Base-by-base conservation (phyloP, 768 basidiomycete species). In the Gelatoporia subvermispora region DNA sequence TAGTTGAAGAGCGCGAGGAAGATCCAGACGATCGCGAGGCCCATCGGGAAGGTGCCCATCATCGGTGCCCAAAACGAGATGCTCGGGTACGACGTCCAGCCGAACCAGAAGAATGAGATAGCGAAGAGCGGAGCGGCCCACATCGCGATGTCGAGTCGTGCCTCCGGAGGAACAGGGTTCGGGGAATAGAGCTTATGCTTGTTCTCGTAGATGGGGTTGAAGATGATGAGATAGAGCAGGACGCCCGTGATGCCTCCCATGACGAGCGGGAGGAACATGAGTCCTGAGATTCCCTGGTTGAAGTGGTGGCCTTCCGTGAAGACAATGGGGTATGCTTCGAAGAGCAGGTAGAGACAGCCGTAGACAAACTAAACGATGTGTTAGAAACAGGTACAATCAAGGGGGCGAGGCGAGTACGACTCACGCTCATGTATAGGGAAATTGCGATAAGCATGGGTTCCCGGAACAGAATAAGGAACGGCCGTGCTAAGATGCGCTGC, bases 31-130 rank as follows among this genome's bases (percentile, higher is more conserved):
- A 81, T 76, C 18, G 74, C 66, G 50, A 77, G 78, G 11, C 79
- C 79, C 60, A 80, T 65, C 10, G 72, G 52, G 21, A 69, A 45
- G 2, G 78, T 78, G 0, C 81, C 68, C 50, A 71, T 58, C 63
- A 84, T 65, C 3, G 81, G 82, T 2, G 66, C 75, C 77, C 78
- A 81, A 38, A 70, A 74, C 3, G 72, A 74, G 43, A 81, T 66
- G 47, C 65, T 68, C 11, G 79, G 74, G 54, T 65, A 78, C 1
- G 80, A 81, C 3, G 82, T 79, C 82, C 81, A 83, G 34, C 79
- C 80, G 49, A 85, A 82, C 83, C 83, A 83, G 65, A 87, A 85
- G 65, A 84, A 80, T 8, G 79, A 76, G 18, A 68, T 37, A 25
- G 76, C 66, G 53, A 79, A 73, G 24, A 79, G 51, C 3, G 81